Evolutionary conservation across 129 eudicot species (phyloP).

Genomic region (Deinandra increscens): DNA sequence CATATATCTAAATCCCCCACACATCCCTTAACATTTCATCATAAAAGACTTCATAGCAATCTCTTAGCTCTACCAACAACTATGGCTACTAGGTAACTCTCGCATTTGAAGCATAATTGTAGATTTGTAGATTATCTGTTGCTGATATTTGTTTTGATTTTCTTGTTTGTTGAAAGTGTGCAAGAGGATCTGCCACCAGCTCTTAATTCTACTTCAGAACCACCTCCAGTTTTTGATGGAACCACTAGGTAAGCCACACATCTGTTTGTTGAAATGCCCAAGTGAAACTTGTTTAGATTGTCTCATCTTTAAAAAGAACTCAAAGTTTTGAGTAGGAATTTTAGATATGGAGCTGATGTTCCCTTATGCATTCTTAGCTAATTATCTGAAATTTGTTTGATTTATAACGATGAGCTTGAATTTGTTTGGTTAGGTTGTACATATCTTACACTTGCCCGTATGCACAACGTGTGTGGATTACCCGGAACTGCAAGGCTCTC

Average conservation of each 20-base stretch:
- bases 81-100: slow-evolving; percentile 45
- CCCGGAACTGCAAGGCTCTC: slow-evolving; percentile 80
- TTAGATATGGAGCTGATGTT: no score
- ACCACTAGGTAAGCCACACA: slow-evolving; percentile 50
- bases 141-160: slow-evolving; percentile 12
- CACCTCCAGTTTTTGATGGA: slow-evolving; percentile 88
- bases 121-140: neutral
- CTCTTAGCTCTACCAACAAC: slow-evolving; percentile 28
- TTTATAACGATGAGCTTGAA: neutral
- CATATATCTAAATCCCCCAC: neutral
- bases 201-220: slow-evolving; percentile 84
- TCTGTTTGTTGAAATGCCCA: slow-evolving; percentile 29
- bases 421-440: slow-evolving; percentile 54
- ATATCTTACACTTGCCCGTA: slow-evolving; percentile 80
- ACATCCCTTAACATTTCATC: slow-evolving; percentile 6
- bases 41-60: slow-evolving; percentile 6
- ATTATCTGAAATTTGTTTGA: neutral
- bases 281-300: slow-evolving; percentile 1
- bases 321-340: neutral
- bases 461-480: slow-evolving; percentile 88
- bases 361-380: slow-evolving; percentile 11
- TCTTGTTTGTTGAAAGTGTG: slow-evolving; percentile 34
- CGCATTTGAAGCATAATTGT: no score
- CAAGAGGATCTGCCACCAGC: slow-evolving; percentile 75
- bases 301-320: neutral